phyloP scores from a whole-genome alignment of 2,329 filamentous ascomycete genomes.

The Diatrype stigma region DNA sequence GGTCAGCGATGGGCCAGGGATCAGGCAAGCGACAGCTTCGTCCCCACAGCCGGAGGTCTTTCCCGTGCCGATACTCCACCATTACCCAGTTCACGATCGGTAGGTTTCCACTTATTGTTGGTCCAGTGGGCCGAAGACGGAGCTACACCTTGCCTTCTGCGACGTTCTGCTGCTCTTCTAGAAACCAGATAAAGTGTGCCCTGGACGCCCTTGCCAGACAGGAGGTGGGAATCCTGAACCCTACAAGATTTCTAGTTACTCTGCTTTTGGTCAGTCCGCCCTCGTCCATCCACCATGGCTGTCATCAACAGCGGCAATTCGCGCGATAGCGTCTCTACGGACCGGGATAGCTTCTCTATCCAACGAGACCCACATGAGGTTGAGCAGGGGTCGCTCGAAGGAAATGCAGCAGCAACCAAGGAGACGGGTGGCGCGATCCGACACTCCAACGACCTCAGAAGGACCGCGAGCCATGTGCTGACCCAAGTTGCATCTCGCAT shows the following conservation, averaged over 20 bases:
- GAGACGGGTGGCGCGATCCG: background rate
- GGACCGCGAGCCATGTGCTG: conserved; percentile 25
- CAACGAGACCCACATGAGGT: background rate
- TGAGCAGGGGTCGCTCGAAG: background rate
- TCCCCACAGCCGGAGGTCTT: background rate
- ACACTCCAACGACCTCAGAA: conserved; percentile 17
- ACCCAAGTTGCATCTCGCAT: conserved; percentile 24
- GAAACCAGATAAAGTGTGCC: too few species aligned
- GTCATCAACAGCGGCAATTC: background rate
- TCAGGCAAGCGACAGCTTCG: background rate
- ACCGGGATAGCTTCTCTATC: background rate
- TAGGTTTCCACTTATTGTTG: background rate
- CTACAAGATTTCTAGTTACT: background rate
- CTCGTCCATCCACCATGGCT: background rate
- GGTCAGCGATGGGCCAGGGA: background rate
- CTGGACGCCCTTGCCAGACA: too few species aligned
- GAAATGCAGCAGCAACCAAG: background rate
- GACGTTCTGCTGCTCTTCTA: too few species aligned
- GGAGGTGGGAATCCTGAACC: background rate
- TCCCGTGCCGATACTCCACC: background rate
- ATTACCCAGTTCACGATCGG: background rate
- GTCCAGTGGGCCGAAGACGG: background rate
- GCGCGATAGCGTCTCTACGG: background rate
- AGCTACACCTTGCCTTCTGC: background rate
- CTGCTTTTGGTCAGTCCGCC: background rate